Evolutionary conservation across 371 early-diverging fungal species (phyloP).

Genomic region (Thermomucor indicae-seudaticae): DNA sequence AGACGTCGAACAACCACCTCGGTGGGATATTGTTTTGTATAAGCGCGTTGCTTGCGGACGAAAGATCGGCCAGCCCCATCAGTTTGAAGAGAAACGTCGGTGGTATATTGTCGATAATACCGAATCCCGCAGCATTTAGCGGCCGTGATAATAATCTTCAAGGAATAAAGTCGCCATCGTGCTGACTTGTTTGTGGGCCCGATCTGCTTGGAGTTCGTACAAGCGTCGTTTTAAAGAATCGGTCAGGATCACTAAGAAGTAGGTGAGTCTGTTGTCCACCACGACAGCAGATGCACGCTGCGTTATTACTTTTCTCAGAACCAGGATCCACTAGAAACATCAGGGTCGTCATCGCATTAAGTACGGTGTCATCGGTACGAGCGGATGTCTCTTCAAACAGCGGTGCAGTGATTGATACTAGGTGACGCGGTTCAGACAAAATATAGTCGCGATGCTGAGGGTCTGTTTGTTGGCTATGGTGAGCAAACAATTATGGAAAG

Average conservation of each 20-base stretch:
- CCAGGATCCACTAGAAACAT: conserved; percentile 23
- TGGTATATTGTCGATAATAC: neutral
- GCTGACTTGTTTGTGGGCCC: neutral
- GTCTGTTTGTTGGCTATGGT: conserved; percentile 14
- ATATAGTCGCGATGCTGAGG: conserved; percentile 31
- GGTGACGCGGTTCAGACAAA: conserved; percentile 16
- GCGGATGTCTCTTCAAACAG: conserved; percentile 10
- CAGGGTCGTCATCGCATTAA: conserved; percentile 38
- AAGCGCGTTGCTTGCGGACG: conserved; percentile 15
- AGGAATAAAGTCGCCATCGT: conserved; percentile 26
- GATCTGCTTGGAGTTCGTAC: neutral
- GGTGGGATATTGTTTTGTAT: conserved; percentile 34
- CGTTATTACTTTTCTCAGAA: conserved; percentile 4
- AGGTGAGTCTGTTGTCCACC: neutral
- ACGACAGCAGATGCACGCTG: too few relatives aligned
- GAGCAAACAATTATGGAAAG: neutral
- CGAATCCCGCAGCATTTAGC: neutral
- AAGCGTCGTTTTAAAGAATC: conserved; percentile 7
- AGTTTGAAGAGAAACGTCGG: conserved; percentile 22
- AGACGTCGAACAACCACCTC: neutral
- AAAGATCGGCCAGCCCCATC: conserved; percentile 17
- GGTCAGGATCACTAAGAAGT: conserved; percentile 18
- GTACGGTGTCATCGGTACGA: conserved; percentile 15
- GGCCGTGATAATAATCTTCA: conserved; percentile 20
- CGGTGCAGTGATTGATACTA: conserved; percentile 12